Conservation (phyloP, 345 rosid genomes). For the Angophora floribunda region DNA sequence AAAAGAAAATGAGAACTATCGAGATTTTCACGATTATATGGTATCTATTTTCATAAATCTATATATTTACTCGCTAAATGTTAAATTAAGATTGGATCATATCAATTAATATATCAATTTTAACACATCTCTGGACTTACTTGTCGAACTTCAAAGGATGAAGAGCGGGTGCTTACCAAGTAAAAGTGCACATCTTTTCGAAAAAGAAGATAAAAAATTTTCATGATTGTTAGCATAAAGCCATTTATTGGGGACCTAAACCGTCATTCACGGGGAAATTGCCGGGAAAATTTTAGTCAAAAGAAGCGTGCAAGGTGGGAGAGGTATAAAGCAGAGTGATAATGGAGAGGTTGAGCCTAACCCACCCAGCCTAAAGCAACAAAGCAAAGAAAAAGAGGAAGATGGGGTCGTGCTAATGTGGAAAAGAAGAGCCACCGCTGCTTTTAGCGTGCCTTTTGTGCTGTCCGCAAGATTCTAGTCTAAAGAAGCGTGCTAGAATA, state of each 20-base stretch:
- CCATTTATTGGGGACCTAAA: background rate
- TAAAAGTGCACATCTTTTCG: background rate
- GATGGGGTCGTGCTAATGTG: rapidly evolving
- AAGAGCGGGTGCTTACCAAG: background rate
- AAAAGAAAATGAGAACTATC: no score
- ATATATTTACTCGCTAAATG: background rate
- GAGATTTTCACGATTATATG: no score
- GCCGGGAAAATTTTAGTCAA: background rate
- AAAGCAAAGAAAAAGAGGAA: background rate
- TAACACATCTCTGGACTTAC: no score
- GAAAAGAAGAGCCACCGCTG: no score
- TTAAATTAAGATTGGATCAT: background rate
- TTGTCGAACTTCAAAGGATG: background rate
- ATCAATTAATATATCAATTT: background rate
- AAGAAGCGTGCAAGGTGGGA: no score
- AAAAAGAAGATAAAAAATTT: no score
- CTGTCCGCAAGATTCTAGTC: no score
- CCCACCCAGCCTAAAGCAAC: background rate
- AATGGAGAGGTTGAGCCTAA: background rate
- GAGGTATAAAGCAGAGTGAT: background rate
- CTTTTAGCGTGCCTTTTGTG: no score
- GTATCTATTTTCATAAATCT: no score
- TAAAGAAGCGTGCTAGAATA: rapidly evolving
- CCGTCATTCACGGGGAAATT: background rate
- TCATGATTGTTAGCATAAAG: background rate